Percentiles rank a stretch among this genome's conserved stretches.
These are phyloP conservation scores for Pseudopyricularia javanii DNA, from an alignment of 2,329 filamentous ascomycete species.

Conservation along the genomic window DNA sequence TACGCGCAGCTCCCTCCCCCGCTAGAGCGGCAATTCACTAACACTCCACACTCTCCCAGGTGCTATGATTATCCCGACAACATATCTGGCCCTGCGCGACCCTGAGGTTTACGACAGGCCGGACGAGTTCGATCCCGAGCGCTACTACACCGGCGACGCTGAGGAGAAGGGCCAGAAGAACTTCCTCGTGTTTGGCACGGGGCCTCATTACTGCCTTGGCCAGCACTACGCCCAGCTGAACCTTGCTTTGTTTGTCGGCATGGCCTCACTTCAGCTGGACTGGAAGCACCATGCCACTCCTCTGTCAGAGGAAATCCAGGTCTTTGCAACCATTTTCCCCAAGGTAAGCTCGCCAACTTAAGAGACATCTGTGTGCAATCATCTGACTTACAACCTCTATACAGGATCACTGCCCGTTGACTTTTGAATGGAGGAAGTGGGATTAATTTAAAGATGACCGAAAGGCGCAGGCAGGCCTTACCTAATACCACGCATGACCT, in stretches of 20 bases:
- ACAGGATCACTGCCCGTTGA: slow-evolving; percentile 74
- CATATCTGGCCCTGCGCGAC: slow-evolving; percentile 83
- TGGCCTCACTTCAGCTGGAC: slow-evolving; percentile 74
- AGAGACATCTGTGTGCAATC: slow-evolving; percentile 1
- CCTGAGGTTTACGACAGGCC: slow-evolving; percentile 85
- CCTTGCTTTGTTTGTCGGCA: slow-evolving; percentile 79
- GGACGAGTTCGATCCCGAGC: slow-evolving; percentile 78
- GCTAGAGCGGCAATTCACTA: neutral
- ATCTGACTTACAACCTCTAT: neutral
- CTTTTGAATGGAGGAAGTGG: slow-evolving; percentile 48
- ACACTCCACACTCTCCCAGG: slow-evolving; percentile 29
- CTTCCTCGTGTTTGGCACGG: slow-evolving; percentile 90
- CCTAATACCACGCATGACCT: neutral
- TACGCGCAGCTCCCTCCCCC: neutral
- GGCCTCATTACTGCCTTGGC: slow-evolving; percentile 91
- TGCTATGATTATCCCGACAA: slow-evolving; percentile 87
- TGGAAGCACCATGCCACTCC: slow-evolving; percentile 85
- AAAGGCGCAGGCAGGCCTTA: neutral
- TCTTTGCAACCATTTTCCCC: slow-evolving; percentile 97
- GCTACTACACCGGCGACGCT: slow-evolving; percentile 82
- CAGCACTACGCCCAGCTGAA: slow-evolving; percentile 87
- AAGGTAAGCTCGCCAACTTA: slow-evolving; percentile 49
- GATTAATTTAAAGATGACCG: neutral
- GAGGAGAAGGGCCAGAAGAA: slow-evolving; percentile 84
- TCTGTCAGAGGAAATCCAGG: slow-evolving; percentile 85